Evolutionary conservation across 2,329 filamentous ascomycete genomes (phyloP), one percentile per base, ranked within the genome.

Genomic region (Onygenales sp.): DNA sequence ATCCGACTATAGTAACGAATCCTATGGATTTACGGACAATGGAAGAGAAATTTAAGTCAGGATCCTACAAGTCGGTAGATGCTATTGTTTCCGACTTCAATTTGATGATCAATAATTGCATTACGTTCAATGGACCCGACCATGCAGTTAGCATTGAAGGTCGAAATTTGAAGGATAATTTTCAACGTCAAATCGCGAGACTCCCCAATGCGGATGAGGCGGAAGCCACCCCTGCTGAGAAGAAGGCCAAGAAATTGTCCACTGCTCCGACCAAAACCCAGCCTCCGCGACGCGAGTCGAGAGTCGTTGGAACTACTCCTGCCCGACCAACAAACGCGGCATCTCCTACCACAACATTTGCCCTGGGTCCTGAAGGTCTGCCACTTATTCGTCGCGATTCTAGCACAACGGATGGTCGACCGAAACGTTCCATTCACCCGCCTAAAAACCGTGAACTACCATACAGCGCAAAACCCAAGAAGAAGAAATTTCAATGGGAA

Each of bases 381-480:
- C 89, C 89, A 7, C 77, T 89, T 40, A 93, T 93, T 58, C 86
- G 93, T 52, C 86, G 92, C 17, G 89, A 94, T 62, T 95, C 88
- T 1, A 85, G 83, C 5, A 86, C 85, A 54, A 79, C 80, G 4
- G 88, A 90, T 60, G 86, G 85, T 53, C 83, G 93, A 50, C 91
- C 92, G 9, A 96, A 96, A 76, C 86, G 93, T 52, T 89, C 92
- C 11, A 95, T 97, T 52, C 89, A 95, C 62, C 87, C 91, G 7
- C 90, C 93, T 0, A 91, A 92, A 64, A 83, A 85, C 57, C 91
- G 92, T 60, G 93, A 97, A 65, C 78, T 96, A n/a, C 86, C 91
- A 6, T 97, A 96, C 66, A 81, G 85, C 14, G 84, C 86, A 58
- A 88, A 90, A 65, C 88, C 89, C 9, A 94, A 94, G 75, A 91